These are phyloP conservation scores for Starmerella apis DNA, from an alignment of 805 yeast genomes.

Conservation along the genomic window DNA sequence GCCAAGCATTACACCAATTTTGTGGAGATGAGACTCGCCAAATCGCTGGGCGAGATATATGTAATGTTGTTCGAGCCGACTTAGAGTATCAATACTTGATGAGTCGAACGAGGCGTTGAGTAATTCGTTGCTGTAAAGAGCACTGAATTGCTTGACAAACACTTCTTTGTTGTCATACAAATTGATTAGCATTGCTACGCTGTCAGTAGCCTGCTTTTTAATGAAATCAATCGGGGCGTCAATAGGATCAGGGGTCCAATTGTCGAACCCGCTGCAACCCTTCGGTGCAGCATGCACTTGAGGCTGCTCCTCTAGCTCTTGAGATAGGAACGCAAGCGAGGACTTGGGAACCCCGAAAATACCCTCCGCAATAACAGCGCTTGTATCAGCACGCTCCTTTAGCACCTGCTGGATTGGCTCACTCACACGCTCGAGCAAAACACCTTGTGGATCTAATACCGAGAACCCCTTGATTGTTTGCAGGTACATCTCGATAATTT, in stretches of 20 bases:
- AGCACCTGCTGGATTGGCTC: slow-evolving; percentile 65
- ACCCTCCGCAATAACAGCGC: slow-evolving; percentile 59
- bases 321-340: slow-evolving; percentile 43
- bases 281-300: slow-evolving; percentile 12
- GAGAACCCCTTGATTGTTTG: slow-evolving; percentile 61
- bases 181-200: slow-evolving; percentile 59
- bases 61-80: slow-evolving; percentile 37
- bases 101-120: slow-evolving; percentile 27
- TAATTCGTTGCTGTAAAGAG: slow-evolving; percentile 48
- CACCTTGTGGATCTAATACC: slow-evolving; percentile 78
- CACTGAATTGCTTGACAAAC: slow-evolving; percentile 55
- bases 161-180: slow-evolving; percentile 59
- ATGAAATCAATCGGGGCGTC: slow-evolving; percentile 84
- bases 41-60: slow-evolving; percentile 50
- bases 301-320: slow-evolving; percentile 35
- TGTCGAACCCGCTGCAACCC: slow-evolving; percentile 37
- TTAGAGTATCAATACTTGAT: slow-evolving; percentile 16
- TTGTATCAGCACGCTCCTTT: slow-evolving; percentile 62
- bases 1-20: slow-evolving; percentile 63
- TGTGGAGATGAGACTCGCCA: slow-evolving; percentile 54
- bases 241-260: slow-evolving; percentile 78
- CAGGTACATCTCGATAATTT: slow-evolving; percentile 58
- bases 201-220: slow-evolving; percentile 47
- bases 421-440: slow-evolving; percentile 64
- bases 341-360: slow-evolving; percentile 41